Evolutionary conservation across 2,329 filamentous ascomycete species (phyloP), one percentile per base, ranked within the genome.

Genomic region (Penicillium sp.): DNA sequence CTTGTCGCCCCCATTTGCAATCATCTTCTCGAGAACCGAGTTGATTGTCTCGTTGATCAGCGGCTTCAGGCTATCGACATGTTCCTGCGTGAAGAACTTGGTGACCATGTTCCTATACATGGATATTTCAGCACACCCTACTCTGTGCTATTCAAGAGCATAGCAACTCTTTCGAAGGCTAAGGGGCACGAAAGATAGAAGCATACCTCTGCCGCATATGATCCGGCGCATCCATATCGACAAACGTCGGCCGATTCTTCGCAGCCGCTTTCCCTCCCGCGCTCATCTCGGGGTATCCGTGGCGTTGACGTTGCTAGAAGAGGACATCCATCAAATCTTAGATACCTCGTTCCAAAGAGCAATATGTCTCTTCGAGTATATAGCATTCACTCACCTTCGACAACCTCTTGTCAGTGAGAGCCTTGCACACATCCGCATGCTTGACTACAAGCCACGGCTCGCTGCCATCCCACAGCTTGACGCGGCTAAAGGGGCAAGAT

Each of bases 151-250:
- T n/a, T n/a, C 41, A 1, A 45, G 17, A 9, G 23, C 4, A 51
- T 23, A 17, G 5, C 5, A 8, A 15, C 2, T 38, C 11, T 5
- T 5, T 35, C 31, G 13, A 38, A 15, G 4, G 5, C 5, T 15
- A 15, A 38, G 2, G 3, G 26, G 3, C 3, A 26, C 1, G 5
- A 26, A 26, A 26, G 26, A 6, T 38, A 13, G 13, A 15, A 15
- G 15, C 35, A 17, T 31, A 51, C 49, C 49, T 29, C 35, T 58
- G 55, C 8, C 41, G 46, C 55, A 58, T 58, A 50, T 58, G 55
- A 29, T 58, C 55, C 2, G 55, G 55, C 5, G 55, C 9, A 44
- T 58, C 45, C 55, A 58, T 58, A 58, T 58, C 55, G 15, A 58
- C 55, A 17, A 58, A 58, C 3, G 55, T 58, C 8, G 55, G 55